phyloP scores from a whole-genome alignment of 78 protist species.

The Pelomyxa schiedti region DNA sequence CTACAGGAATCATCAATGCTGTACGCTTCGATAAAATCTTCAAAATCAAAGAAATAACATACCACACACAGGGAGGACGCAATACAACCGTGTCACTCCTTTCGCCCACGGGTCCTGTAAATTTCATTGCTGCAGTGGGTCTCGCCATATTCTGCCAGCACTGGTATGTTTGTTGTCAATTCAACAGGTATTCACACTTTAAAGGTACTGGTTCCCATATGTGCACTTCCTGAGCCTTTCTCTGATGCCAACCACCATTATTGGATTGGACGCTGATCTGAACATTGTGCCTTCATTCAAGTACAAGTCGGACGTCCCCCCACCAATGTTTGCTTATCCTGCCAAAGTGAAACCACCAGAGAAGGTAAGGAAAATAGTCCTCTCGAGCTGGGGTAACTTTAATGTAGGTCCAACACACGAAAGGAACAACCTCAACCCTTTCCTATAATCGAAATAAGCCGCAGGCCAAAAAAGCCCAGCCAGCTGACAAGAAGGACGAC shows the following conservation, averaged over 20 bases:
- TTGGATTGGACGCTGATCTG: constrained; percentile 67
- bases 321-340: constrained; percentile 86
- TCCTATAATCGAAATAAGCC: constrained; percentile 35
- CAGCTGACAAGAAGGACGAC: constrained; percentile 15
- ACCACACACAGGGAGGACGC: too few relatives aligned
- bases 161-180: too few relatives aligned
- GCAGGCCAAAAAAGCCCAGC: background rate
- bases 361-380: constrained; percentile 28
- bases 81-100: constrained; percentile 73
- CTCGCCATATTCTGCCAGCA: constrained; percentile 82
- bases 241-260: constrained; percentile 87
- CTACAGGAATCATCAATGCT: constrained; percentile 92
- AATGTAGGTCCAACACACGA: too few relatives aligned
- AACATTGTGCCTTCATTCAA: background rate
- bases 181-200: too few relatives aligned
- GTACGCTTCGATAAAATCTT: too few relatives aligned
- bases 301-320: constrained; percentile 31
- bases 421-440: constrained; percentile 54
- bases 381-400: constrained; percentile 2
- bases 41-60: too few relatives aligned
- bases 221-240: constrained; percentile 80
- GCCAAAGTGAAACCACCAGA: constrained; percentile 34
- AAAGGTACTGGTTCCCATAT: constrained; percentile 97
- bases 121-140: constrained; percentile 61
- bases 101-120: constrained; percentile 54